Base-by-base conservation (phyloP, 108 stramenopile genomes). In the Mayamaea pseudoterrestris region DNA sequence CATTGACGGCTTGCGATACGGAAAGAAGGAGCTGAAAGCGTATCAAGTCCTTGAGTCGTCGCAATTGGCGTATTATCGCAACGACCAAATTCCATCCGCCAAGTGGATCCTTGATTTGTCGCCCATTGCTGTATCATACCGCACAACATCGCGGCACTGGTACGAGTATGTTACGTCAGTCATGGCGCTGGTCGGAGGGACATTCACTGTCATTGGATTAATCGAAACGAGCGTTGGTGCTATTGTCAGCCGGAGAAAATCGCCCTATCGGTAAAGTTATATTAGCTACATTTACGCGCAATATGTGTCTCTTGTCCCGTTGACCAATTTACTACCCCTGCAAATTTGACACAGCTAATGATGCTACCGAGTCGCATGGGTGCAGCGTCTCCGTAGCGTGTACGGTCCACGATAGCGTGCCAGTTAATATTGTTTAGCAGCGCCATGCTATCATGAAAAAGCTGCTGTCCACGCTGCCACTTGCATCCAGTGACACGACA, bases 141-240 rank as follows among this genome's bases (percentile, higher is more conserved):
- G 58, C n/a, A 43, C 17, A 2, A 29, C 30, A 20, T 50, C 59
- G 18, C 63, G 73, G 16, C 57, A 32, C 23, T 91, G 93, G 95
- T 98, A 96, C 52, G 94, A 96, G 27, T 98, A 95, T 53, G 30
- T 93, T 24, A 98, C 94, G 1, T 85, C 78, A 31, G 27, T 98
- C 25, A 71, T 93, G 59, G 95, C 97, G 6, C 92, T 96, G 34
- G 68, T 98, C 21, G 97, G 97, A 26, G 97, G 97, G 0, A 85
- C 84, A 5, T 98, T 98, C 61, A 96, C 94, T 5, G 79, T 94
- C 3, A 51, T 98, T 2, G 94, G 97, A 13, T 61, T 98, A 56
- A 35, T 98, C 18, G 88, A 93, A 50, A 56, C 68, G 3, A 50
- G 60, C 16, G 44, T 88, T 16, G 34, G 50, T 30, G 43, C 53